Evolutionary conservation across 148 eudicot species (phyloP), one percentile per base, ranked within the genome.

Genomic region (Cornus suecica): DNA sequence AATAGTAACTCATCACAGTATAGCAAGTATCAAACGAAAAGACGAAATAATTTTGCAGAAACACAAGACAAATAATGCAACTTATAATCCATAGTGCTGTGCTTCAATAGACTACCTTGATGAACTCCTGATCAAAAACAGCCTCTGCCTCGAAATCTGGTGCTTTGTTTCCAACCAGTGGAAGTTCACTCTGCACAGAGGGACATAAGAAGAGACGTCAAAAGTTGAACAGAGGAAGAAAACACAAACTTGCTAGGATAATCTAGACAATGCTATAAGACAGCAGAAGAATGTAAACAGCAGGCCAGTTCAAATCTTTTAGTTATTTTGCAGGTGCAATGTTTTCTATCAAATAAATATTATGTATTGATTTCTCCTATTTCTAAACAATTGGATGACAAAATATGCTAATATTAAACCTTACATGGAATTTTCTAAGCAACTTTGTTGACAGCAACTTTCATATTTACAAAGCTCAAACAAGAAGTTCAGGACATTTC

Each of bases 71-170:
- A 25, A 13, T 2, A 31, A 29, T 11, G 20, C 34, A 28, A 48
- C 16, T n/a, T 28, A 25, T 2, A 13, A 51, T 16, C 66, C 65
- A 37, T 16, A 25, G 23, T n/a, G 9, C 65, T 64, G 30, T 15
- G 16, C 28, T 29, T 45, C 41, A 18, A 10, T 48, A 34, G 34
- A 60, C 16, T 88, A 94, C 99, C 81, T 94, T 92, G 51, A 92
- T 89, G 80, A 94, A 94, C 81, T 94, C 99, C 78, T 92, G 96
- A 81, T 94, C 97, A 66, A 92, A 94, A 73, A 94, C 99, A 76
- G 99, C 99, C 79, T 94, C 99, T 0, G 99, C 99, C 74, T 90
- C 96, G 65, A 94, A 94, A 77, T 94, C 96, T 70, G 99, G 99
- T 26, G 97, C 97, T 51, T 13, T 42, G 83, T 94, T 94, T 69